A percentile compares a stretch with the other conserved stretches of the same genome.
Evolutionary conservation across 202 grass and related monocot species (phyloP).

Genomic region (Schoenoplectus triqueter): DNA sequence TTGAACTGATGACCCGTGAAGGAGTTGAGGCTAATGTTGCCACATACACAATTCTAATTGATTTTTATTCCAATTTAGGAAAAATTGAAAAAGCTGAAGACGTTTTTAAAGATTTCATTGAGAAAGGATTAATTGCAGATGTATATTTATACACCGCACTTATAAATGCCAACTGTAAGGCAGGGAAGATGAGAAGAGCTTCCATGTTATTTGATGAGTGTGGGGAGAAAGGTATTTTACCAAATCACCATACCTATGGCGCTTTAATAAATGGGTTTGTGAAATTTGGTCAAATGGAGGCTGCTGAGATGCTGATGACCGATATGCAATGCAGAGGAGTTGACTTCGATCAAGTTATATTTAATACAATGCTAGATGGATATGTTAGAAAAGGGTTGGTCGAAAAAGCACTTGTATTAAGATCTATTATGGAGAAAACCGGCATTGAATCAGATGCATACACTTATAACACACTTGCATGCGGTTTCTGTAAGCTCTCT

Average conservation of each 20-base stretch:
- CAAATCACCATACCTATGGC: conserved; percentile 58
- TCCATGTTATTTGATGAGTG: conserved; percentile 75
- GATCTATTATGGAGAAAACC: conserved; percentile 67
- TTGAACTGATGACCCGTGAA: conserved; percentile 41
- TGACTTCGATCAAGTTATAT: conserved; percentile 64
- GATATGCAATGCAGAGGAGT: conserved; percentile 77
- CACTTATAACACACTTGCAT: conserved; percentile 70
- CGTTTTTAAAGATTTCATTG: conserved; percentile 51
- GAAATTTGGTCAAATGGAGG: conserved; percentile 76
- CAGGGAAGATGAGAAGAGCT: conserved; percentile 66
- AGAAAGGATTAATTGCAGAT: conserved; percentile 52
- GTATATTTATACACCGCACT: conserved; percentile 62
- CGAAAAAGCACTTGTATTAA: conserved; percentile 64
- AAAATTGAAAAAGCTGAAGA: conserved; percentile 57
- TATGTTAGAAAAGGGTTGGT: conserved; percentile 62
- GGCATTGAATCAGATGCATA: conserved; percentile 66
- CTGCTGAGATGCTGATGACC: conserved; percentile 59
- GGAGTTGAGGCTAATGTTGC: conserved; percentile 48
- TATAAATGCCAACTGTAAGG: conserved; percentile 61
- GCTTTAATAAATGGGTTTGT: conserved; percentile 81
- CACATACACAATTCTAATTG: conserved; percentile 63
- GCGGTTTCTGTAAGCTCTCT: conserved; percentile 62
- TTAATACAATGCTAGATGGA: conserved; percentile 80
- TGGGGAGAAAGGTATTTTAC: conserved; percentile 54
- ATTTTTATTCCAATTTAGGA: conserved; percentile 36